phyloP scores from a whole-genome alignment of 2,329 filamentous ascomycete genomes.

The Venturia nashicola region DNA sequence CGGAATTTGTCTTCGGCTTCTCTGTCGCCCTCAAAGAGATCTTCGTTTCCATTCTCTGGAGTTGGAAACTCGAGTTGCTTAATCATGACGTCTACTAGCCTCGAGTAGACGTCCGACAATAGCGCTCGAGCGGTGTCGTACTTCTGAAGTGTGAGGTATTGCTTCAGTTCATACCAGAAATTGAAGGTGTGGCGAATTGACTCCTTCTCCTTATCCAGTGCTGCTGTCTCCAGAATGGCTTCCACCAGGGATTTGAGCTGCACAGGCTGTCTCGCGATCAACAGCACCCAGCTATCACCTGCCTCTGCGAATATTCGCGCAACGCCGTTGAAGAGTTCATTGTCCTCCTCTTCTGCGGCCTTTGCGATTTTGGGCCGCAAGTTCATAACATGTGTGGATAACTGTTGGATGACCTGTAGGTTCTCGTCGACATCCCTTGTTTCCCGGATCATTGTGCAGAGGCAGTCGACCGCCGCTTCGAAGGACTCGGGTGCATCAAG shows the following conservation, averaged over 20 bases:
- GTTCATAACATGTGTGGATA: constrained; percentile 70
- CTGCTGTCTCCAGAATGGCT: constrained; percentile 80
- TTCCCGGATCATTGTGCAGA: constrained; percentile 84
- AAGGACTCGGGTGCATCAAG: constrained; percentile 66
- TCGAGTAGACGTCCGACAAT: constrained; percentile 71
- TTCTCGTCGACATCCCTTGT: constrained; percentile 90
- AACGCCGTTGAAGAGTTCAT: constrained; percentile 74
- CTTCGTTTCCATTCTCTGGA: constrained; percentile 62
- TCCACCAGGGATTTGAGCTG: constrained; percentile 82
- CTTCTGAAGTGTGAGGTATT: constrained; percentile 81
- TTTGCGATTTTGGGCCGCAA: constrained; percentile 65
- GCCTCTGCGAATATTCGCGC: constrained; percentile 88
- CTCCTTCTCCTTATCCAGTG: constrained; percentile 76
- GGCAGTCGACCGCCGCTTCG: constrained; percentile 79
- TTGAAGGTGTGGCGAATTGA: constrained; percentile 88
- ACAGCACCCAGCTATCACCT: constrained; percentile 85
- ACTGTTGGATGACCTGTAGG: constrained; percentile 63
- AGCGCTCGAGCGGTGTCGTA: constrained; percentile 73
- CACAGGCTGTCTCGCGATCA: constrained; percentile 71
- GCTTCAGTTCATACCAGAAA: constrained; percentile 98
- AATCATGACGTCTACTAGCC: constrained; percentile 86
- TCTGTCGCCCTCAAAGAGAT: constrained; percentile 89
- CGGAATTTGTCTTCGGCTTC: constrained; percentile 96
- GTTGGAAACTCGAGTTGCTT: constrained; percentile 78
- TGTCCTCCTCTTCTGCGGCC: constrained; percentile 68